Evolutionary conservation across 1,284 basidiomycete species (phyloP), one percentile per base, ranked within the genome.

Genomic region (Moniliophthora roreri): DNA sequence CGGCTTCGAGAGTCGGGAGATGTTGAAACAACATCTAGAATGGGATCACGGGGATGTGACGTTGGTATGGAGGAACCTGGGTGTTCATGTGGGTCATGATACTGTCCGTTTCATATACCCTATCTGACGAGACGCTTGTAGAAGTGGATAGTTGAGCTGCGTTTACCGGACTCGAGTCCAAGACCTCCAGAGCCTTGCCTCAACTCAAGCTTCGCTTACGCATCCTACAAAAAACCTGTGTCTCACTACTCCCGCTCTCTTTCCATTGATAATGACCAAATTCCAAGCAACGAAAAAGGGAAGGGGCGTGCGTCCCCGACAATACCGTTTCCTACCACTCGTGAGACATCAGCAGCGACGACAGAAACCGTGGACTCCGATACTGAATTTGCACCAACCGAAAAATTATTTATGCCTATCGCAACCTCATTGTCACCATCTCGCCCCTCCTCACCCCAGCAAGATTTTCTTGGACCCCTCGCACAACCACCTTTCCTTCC

Each of bases 401-500:
- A 32, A 15, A 36, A 37, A 34, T 15, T 49, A 18, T 40, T 53
- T 20, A 13, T 38, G 20, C 48, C 53, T 23, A 9, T 36, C 18
- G 21, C 28, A 55, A 24, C 37, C 53, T 36, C 45, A 58, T 4
- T 39, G 58, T 57, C 60, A 67, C 11, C 54, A 57, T 1, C 57
- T 65, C 11, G 53, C 60, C 71, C 71, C 2, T 74, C 74, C 11
- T 77, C 79, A 3, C 76, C 77, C 8, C 67, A 65, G 3, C 50
- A 60, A 8, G 69, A 80, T 47, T 76, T 71, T 2, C 71, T 81
- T 5, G 81, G 81, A 0, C 82, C 86, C 3, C 72, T 79, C 26
- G 76, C 77, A 0, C 72, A 69, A 41, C 63, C 66, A 32, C 84
- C 84, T 4, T 86, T 78, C 63, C 69, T 84, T 11, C 80, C 80